These are phyloP conservation scores for Lactarius psammicola DNA, from an alignment of 768 basidiomycete genomes.

Conservation along the genomic window DNA sequence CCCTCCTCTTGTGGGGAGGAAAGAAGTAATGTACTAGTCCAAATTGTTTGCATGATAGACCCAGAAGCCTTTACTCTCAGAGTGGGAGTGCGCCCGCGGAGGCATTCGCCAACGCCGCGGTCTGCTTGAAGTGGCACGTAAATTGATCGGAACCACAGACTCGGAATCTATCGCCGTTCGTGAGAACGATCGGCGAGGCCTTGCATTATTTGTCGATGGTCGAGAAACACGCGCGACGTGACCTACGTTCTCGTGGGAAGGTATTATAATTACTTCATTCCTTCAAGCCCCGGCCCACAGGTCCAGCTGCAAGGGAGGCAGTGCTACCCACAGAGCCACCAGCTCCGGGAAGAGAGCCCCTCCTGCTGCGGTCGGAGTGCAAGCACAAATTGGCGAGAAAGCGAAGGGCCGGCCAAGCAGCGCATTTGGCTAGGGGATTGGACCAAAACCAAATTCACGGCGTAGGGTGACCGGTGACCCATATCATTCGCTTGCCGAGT, in stretches of 20 bases:
- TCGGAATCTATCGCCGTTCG: constrained; percentile 14
- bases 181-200: constrained; percentile 24
- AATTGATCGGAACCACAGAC: constrained; percentile 24
- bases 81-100: constrained; percentile 5
- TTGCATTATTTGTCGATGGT: constrained; percentile 9
- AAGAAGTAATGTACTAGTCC: constrained; percentile 23
- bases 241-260: constrained; percentile 11
- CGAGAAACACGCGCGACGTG: constrained; percentile 6
- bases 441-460: background rate
- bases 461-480: background rate
- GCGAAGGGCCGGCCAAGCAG: constrained; percentile 4
- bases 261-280: background rate
- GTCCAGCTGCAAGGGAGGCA: background rate
- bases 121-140: constrained; percentile 12
- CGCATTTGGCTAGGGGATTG: background rate
- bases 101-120: constrained; percentile 11
- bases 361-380: background rate
- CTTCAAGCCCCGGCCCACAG: background rate
- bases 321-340: background rate
- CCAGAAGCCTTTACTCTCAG: background rate
- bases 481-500: constrained; percentile 14
- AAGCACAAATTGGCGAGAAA: background rate
- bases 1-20: constrained; percentile 18
- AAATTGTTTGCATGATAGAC: constrained; percentile 22
- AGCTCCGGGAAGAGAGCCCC: background rate